Evolutionary conservation across 441 rosid genomes (phyloP).

Genomic region (Populus hybrid): DNA sequence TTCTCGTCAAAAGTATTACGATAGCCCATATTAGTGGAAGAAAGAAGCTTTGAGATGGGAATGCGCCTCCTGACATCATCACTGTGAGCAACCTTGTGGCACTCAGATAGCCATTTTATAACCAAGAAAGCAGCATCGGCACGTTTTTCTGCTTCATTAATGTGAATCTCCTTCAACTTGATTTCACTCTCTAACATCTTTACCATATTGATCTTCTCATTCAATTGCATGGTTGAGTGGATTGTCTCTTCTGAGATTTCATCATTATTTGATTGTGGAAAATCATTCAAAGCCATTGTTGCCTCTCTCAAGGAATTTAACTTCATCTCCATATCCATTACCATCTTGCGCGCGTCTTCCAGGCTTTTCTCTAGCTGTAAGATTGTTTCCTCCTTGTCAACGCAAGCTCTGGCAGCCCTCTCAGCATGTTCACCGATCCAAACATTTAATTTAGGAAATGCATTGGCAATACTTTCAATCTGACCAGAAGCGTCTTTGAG

Average conservation of each 20-base stretch:
- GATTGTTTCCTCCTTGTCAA: conserved; percentile 81
- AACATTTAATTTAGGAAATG: conserved; percentile 68
- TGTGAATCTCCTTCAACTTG: conserved; percentile 36
- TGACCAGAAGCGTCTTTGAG: conserved; percentile 77
- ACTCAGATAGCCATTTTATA: conserved; percentile 55
- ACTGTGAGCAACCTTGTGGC: conserved; percentile 21
- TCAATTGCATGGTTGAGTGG: conserved; percentile 31
- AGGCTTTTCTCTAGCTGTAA: conserved; percentile 74
- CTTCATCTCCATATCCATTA: conserved; percentile 74
- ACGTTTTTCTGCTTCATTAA: conserved; percentile 46
- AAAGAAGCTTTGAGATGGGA: conserved; percentile 11
- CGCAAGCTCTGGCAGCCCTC: conserved; percentile 75
- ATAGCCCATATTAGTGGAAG: conserved; percentile 12
- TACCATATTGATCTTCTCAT: conserved; percentile 45
- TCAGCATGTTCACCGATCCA: conserved; percentile 68
- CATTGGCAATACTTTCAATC: conserved; percentile 59
- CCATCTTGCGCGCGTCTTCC: conserved; percentile 81
- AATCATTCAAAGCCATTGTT: conserved; percentile 55
- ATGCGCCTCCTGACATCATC: conserved; percentile 23
- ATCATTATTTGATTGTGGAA: conserved; percentile 37
- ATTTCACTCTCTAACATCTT: conserved; percentile 38
- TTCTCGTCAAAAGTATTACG: conserved; percentile 16
- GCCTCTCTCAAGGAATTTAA: conserved; percentile 73
- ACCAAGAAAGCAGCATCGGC: conserved; percentile 48
- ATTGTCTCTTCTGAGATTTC: conserved; percentile 37